A percentile compares a stretch with the other conserved stretches of the same genome.
phyloP scores from a whole-genome alignment of 2,329 filamentous ascomycete species.

The Hypomyces rosellus region DNA sequence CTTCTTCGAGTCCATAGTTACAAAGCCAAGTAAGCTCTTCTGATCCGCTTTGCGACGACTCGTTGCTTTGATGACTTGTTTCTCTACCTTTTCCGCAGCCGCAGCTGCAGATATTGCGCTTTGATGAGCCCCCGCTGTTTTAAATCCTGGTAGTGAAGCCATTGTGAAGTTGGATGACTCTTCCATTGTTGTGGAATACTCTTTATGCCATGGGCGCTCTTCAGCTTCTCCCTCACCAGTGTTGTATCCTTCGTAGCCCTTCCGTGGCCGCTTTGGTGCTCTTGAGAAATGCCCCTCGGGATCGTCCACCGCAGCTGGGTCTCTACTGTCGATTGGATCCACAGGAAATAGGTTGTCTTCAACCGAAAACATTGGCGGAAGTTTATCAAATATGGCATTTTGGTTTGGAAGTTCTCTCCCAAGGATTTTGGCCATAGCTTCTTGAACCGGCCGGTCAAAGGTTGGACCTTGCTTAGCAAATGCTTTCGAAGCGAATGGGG shows the following conservation, averaged over 20 bases:
- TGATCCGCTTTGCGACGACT: slow-evolving; percentile 33
- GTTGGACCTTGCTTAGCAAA: slow-evolving; percentile 61
- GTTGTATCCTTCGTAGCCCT: slow-evolving; percentile 10
- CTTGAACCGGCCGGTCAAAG: slow-evolving; percentile 56
- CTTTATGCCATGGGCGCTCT: slow-evolving; percentile 34
- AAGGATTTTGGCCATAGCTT: slow-evolving; percentile 66
- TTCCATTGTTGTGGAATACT: slow-evolving; percentile 58
- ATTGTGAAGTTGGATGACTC: slow-evolving; percentile 53
- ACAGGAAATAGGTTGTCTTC: slow-evolving; percentile 65
- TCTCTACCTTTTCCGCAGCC: slow-evolving; percentile 14
- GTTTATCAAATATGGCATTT: slow-evolving; percentile 44
- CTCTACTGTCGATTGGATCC: slow-evolving; percentile 46
- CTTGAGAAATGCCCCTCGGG: slow-evolving; percentile 16
- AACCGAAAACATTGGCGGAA: slow-evolving; percentile 47
- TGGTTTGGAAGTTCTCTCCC: slow-evolving; percentile 53
- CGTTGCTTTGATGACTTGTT: slow-evolving; percentile 17
- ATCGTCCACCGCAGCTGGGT: slow-evolving; percentile 16
- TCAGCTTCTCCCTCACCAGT: slow-evolving; percentile 13
- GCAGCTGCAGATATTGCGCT: slow-evolving; percentile 26
- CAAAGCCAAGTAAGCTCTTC: slow-evolving; percentile 36
- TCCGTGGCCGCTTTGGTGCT: slow-evolving; percentile 26
- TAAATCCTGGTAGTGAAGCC: slow-evolving; percentile 52
- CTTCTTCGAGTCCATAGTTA: slow-evolving; percentile 22
- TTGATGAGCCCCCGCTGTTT: slow-evolving; percentile 53
- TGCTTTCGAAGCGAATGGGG: slow-evolving; percentile 33